Base-by-base conservation (phyloP, 164 flowering plant species). In the Protea cynaroides region DNA sequence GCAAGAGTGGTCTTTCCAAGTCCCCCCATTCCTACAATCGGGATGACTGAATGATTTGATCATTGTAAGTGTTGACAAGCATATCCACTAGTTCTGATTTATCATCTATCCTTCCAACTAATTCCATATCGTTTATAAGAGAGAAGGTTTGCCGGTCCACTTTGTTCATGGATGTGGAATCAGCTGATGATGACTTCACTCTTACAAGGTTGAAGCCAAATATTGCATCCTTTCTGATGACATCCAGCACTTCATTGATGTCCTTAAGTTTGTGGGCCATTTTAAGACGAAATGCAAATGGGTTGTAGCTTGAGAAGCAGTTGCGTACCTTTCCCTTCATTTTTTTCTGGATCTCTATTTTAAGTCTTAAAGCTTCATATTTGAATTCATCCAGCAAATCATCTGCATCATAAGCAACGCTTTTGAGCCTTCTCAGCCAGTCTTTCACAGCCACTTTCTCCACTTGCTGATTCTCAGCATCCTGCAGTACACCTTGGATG, bases 291-390 rank as follows among this genome's bases (percentile, higher is more conserved):
- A 49, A 49, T 9, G 19, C 37, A 29, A 56, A 12, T 49, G 19
- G 18, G 52, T 49, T 49, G n/a, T n/a, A 56, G 59, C n/a, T 4
- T 49, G 38, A 43, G 53, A 65, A 21, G 61, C 56, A 65, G 58
- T 55, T 65, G 17, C 38, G 8, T 12, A 17, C 24, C 52, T 40
- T 23, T 15, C 38, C 14, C 21, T 4, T 25, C n/a, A 18, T 18
- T 36, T 23, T 15, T n/a, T 5, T 49, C 19, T 18, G n/a, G 19
- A 15, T 15, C 52, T 49, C 52, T 3, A 49, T 3, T 49, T 14
- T 49, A 0, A n/a, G 18, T 15, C 17, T 4, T 18, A 49, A 18
- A 49, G 17, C 17, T 15, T 49, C 49, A 2, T 40, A 18, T 19
- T 22, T 5, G 21, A 34, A 43, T 4, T 59, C 62, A 22, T 59